Conservation (phyloP, 306 rosid genomes). For the Dalbergia cultrata region DNA sequence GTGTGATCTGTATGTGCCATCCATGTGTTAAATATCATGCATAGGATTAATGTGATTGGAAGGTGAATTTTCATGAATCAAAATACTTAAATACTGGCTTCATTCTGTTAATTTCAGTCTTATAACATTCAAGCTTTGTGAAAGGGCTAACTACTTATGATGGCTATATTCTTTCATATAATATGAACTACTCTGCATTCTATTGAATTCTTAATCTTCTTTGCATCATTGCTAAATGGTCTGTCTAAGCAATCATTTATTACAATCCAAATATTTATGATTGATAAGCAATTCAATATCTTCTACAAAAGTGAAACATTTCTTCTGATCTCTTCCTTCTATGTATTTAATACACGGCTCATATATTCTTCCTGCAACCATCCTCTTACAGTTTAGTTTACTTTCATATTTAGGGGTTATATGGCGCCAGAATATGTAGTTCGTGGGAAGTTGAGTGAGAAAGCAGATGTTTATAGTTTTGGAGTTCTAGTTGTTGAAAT, state of each 20-base stretch:
- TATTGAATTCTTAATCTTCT: neutral
- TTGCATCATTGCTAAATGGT: neutral
- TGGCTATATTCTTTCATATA: neutral
- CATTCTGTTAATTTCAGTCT: neutral
- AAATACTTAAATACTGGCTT: neutral
- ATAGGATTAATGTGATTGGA: neutral
- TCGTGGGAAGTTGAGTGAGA: slow-evolving; percentile 71
- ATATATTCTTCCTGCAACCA: neutral
- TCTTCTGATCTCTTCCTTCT: slow-evolving; percentile 10
- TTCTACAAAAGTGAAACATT: neutral
- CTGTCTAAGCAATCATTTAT: slow-evolving; percentile 5
- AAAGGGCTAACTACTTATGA: neutral
- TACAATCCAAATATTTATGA: neutral
- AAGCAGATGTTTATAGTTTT: slow-evolving; percentile 82
- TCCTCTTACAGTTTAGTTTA: neutral
- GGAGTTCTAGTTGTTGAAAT: slow-evolving; percentile 74
- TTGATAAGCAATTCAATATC: neutral
- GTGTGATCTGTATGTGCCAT: neutral
- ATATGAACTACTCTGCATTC: neutral
- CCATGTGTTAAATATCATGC: slow-evolving; percentile 8
- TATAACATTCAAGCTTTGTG: neutral
- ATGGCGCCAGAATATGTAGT: slow-evolving; percentile 84
- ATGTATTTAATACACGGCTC: neutral
- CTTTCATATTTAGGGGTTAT: slow-evolving; percentile 62
- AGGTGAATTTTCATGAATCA: slow-evolving; percentile 13